These are phyloP conservation scores for Brassica carinata DNA, from an alignment of 345 rosid species.

Conservation along the genomic window DNA sequence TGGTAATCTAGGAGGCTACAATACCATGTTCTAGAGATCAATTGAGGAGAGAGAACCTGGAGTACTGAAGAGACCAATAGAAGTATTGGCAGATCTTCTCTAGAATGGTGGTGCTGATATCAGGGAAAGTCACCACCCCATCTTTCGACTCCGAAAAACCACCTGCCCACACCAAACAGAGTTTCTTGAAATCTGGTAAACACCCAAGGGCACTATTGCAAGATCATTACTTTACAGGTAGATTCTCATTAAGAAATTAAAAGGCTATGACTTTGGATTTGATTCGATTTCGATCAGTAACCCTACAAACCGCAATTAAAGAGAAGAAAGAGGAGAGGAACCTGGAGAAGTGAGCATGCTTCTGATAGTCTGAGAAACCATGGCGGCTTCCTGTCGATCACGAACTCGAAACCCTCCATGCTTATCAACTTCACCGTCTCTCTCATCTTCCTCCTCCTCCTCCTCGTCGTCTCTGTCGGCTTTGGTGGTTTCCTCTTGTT, in stretches of 20 bases:
- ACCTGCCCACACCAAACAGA: constrained; percentile 45
- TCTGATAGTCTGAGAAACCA: constrained; percentile 88
- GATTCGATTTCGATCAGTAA: neutral
- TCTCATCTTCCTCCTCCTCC: constrained; percentile 41
- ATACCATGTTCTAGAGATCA: constrained; percentile 4
- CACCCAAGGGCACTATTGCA: neutral
- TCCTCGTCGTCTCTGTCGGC: neutral
- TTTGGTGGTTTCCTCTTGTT: constrained; percentile 6
- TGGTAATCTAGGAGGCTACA: neutral
- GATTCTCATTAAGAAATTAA: neutral
- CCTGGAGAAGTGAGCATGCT: constrained; percentile 96
- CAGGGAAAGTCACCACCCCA: constrained; percentile 83
- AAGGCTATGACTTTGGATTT: neutral
- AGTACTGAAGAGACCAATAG: constrained; percentile 85
- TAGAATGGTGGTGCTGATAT: constrained; percentile 73
- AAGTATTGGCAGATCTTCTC: constrained; percentile 94
- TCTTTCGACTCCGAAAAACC: constrained; percentile 72
- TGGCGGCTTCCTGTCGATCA: constrained; percentile 82
- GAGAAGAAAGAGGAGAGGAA: constrained; percentile 12
- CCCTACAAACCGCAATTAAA: neutral
- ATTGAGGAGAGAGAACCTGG: constrained; percentile 49
- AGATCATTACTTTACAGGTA: neutral
- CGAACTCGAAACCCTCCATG: constrained; percentile 81
- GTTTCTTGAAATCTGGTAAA: neutral
- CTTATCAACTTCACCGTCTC: constrained; percentile 81